Conservation (phyloP, 345 rosid species). For the Gynandropsis gynandra region DNA sequence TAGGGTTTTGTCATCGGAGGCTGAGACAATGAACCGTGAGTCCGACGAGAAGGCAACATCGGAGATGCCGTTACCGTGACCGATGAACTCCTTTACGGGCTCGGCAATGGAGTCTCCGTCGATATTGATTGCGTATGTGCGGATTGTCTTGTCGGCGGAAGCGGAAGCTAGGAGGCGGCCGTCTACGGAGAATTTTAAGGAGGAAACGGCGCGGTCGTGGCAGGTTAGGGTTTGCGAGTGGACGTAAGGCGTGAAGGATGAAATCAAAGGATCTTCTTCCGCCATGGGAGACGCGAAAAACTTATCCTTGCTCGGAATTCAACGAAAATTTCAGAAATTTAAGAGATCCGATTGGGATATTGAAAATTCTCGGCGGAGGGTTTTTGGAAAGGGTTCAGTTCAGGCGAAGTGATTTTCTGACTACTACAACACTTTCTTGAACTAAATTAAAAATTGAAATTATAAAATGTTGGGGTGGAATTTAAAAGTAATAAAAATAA, state of each 20-base stretch:
- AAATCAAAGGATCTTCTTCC: constrained; percentile 18
- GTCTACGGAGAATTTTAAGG: constrained; percentile 81
- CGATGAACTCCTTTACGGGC: too few species aligned
- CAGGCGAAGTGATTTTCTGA: too few species aligned
- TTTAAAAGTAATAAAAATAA: not conserved
- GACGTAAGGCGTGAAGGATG: constrained; percentile 55
- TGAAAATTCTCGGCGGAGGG: constrained; percentile 13
- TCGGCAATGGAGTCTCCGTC: not conserved
- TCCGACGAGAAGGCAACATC: constrained; percentile 90
- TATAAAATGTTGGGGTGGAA: not conserved
- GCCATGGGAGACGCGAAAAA: constrained; percentile 13
- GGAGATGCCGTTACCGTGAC: constrained; percentile 71
- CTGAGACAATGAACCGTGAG: constrained; percentile 31
- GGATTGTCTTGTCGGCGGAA: constrained; percentile 79
- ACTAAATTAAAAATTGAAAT: too few species aligned
- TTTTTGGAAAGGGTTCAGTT: not conserved
- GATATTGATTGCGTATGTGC: constrained; percentile 50
- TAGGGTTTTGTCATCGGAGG: constrained; percentile 82
- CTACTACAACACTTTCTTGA: too few species aligned
- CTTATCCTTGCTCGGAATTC: not conserved
- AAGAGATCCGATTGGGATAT: not conserved
- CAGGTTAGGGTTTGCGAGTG: constrained; percentile 67
- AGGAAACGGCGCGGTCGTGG: constrained; percentile 66
- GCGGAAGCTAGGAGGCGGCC: constrained; percentile 84
- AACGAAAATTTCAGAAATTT: not conserved